Percentiles rank a stretch among this genome's conserved stretches.
Conservation (phyloP, 23 red algal species). For the Agarophyton chilense region DNA sequence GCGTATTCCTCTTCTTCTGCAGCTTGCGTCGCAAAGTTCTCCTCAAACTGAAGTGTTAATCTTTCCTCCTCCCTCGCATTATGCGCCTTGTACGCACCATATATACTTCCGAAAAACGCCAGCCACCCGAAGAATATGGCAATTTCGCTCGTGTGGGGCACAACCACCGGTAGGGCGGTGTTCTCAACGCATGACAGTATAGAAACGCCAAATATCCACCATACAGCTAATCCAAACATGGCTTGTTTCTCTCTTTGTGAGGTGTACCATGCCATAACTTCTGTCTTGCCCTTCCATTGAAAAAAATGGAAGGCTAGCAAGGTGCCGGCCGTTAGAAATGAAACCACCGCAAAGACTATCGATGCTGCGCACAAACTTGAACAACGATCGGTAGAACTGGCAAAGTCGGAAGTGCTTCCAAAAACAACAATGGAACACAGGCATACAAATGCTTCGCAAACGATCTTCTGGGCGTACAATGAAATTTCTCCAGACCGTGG, state of each 20-base stretch:
- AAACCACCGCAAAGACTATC: conserved; percentile 40
- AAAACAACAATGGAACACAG: conserved; percentile 73
- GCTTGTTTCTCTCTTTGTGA: neutral
- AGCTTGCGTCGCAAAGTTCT: conserved; percentile 1
- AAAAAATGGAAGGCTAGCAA: conserved; percentile 32
- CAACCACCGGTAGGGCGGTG: neutral
- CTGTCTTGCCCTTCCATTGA: neutral
- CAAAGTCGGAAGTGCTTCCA: conserved; percentile 44
- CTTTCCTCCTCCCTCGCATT: conserved; percentile 51
- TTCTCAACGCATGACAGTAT: conserved; percentile 15
- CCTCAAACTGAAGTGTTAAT: neutral
- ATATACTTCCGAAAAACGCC: conserved; percentile 72
- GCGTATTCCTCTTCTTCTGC: conserved; percentile 67
- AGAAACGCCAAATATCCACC: conserved; percentile 60
- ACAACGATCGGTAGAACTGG: neutral
- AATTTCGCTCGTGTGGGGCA: conserved; percentile 31
- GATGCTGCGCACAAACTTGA: neutral
- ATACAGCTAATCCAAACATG: conserved; percentile 50
- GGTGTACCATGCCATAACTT: conserved; percentile 30
- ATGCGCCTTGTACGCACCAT: conserved; percentile 59
- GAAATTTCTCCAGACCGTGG: conserved; percentile 65
- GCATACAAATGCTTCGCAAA: conserved; percentile 57
- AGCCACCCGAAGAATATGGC: conserved; percentile 71
- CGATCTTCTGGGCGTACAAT: conserved; percentile 60
- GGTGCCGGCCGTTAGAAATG: conserved; percentile 17